These are phyloP conservation scores for Aspergillus pseudoviridinutans DNA, from an alignment of 2,329 filamentous ascomycete species.

Conservation along the genomic window DNA sequence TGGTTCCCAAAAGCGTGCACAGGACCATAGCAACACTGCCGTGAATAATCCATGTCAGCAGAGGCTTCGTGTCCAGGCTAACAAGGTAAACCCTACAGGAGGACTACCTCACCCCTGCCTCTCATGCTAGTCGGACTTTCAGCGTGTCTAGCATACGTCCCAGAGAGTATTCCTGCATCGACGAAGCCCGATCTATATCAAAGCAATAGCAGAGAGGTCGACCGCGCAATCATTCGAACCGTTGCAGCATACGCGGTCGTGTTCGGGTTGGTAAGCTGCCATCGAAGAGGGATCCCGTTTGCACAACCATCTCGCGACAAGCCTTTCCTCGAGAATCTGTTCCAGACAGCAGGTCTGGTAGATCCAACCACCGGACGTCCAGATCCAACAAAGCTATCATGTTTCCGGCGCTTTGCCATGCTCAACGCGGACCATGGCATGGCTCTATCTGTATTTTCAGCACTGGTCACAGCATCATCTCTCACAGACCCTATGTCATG, in stretches of 20 bases:
- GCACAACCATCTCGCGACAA: slow-evolving; percentile 32
- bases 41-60: slow-evolving; percentile 11
- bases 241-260: slow-evolving; percentile 24
- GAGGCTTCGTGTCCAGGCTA: not conserved
- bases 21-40: slow-evolving; percentile 21
- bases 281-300: slow-evolving; percentile 20
- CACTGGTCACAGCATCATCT: slow-evolving; percentile 54
- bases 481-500: slow-evolving; percentile 54
- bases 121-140: slow-evolving; percentile 28
- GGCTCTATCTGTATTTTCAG: slow-evolving; percentile 54
- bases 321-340: slow-evolving; percentile 54
- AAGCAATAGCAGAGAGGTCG: slow-evolving; percentile 13
- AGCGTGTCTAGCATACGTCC: slow-evolving; percentile 21
- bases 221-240: slow-evolving; percentile 21
- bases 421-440: slow-evolving; percentile 59
- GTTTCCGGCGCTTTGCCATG: slow-evolving; percentile 53
- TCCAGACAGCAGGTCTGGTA: slow-evolving; percentile 53
- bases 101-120: slow-evolving; percentile 18
- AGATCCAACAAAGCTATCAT: slow-evolving; percentile 44
- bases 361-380: slow-evolving; percentile 47
- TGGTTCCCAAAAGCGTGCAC: slow-evolving; percentile 20
- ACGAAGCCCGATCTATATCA: slow-evolving; percentile 22
- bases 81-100: slow-evolving; percentile 8
- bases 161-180: slow-evolving; percentile 19
- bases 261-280: slow-evolving; percentile 23